Conservation (phyloP, 441 rosid genomes). For the Erodium trifolium region DNA sequence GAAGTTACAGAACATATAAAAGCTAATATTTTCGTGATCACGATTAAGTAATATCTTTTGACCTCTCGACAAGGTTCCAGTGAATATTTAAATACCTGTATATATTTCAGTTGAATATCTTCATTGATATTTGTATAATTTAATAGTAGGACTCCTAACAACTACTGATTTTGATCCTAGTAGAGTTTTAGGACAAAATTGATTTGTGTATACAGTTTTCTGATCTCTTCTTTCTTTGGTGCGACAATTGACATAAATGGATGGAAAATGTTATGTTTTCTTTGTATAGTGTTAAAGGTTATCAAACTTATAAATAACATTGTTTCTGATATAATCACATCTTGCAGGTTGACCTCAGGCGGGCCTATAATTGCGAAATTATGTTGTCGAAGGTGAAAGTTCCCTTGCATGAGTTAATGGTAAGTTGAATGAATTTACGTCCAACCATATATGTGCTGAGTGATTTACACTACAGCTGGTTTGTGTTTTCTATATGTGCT, state of each 20-base stretch:
- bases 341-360: constrained; percentile 87
- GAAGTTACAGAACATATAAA: background rate
- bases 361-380: constrained; percentile 97
- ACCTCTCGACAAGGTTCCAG: background rate
- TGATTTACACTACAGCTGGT: background rate
- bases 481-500: background rate
- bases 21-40: background rate
- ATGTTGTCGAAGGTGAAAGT: constrained; percentile 95
- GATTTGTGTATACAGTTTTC: too few species aligned
- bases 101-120: background rate
- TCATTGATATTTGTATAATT: background rate
- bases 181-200: background rate
- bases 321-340: constrained; percentile 19
- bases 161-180: background rate
- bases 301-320: background rate
- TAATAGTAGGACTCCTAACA: background rate
- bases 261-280: background rate
- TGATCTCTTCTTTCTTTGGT: too few species aligned
- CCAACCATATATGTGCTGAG: background rate
- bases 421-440: constrained; percentile 27
- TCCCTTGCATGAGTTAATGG: constrained; percentile 83
- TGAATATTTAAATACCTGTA: background rate
- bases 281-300: background rate
- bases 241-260: background rate
- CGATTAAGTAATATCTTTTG: background rate